Evolutionary conservation across 2,329 filamentous ascomycete species (phyloP).

Genomic region (Fusarium solani-melongenae): DNA sequence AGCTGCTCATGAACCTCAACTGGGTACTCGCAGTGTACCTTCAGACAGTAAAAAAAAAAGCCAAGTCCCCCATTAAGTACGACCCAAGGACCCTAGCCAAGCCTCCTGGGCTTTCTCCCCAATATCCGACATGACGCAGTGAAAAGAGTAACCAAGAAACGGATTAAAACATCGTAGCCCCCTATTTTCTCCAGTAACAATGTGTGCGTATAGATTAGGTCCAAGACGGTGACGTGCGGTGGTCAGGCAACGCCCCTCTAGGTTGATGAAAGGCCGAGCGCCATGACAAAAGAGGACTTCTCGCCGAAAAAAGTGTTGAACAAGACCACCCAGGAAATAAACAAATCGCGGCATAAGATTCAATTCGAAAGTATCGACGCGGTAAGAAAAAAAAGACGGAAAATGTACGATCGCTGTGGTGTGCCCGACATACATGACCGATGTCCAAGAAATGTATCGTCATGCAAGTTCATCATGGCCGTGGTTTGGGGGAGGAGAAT

Average conservation of each 20-base stretch:
- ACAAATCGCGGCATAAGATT: constrained; percentile 46
- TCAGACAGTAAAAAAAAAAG: constrained; percentile 25
- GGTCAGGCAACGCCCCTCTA: constrained; percentile 35
- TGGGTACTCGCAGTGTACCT: constrained; percentile 24
- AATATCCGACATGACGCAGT: constrained; percentile 38
- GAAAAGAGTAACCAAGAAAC: constrained; percentile 31
- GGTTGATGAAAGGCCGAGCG: constrained; percentile 38
- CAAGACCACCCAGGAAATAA: constrained; percentile 42
- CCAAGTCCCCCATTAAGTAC: constrained; percentile 37
- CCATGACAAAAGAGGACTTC: constrained; percentile 27
- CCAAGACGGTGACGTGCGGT: constrained; percentile 37
- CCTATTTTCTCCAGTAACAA: constrained; percentile 41
- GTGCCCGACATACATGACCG: constrained; percentile 71
- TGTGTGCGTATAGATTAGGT: constrained; percentile 47
- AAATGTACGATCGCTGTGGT: constrained; percentile 67
- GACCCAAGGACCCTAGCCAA: constrained; percentile 41
- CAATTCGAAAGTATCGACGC: constrained; percentile 42
- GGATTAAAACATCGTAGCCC: constrained; percentile 41
- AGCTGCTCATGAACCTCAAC: constrained; percentile 40
- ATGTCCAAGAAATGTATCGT: constrained; percentile 63
- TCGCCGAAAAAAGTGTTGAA: constrained; percentile 40
- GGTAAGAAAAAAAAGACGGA: constrained; percentile 44
- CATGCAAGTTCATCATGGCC: constrained; percentile 68
- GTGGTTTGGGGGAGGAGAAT: constrained; percentile 44
- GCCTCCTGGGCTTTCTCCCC: constrained; percentile 49